phyloP scores from a whole-genome alignment of 2,329 filamentous ascomycete genomes.

The Thielaviopsis musarum region DNA sequence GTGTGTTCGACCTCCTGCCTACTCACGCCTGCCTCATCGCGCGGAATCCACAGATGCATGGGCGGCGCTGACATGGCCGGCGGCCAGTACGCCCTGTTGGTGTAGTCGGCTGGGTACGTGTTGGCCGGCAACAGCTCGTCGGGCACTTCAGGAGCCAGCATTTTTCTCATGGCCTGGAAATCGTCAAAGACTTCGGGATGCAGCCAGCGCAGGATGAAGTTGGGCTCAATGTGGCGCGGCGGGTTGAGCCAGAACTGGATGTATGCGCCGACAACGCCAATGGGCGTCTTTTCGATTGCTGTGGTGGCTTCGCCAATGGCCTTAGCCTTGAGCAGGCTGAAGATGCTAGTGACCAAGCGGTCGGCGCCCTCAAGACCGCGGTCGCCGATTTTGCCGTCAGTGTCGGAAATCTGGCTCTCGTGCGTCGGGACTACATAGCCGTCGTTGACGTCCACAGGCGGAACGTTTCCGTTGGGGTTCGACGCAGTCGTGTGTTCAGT shows the following conservation, averaged over 20 bases:
- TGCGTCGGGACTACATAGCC: constrained; percentile 15
- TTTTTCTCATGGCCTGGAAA: constrained; percentile 37
- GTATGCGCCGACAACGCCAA: constrained; percentile 17
- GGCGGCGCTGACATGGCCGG: constrained; percentile 45
- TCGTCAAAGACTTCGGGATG: constrained; percentile 63
- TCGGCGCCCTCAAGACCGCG: constrained; percentile 24
- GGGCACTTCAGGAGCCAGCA: constrained; percentile 14
- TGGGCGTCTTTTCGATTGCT: constrained; percentile 16
- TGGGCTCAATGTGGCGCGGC: constrained; percentile 20
- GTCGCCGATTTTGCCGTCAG: constrained; percentile 14
- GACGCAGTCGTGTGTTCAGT: neutral
- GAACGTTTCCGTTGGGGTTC: neutral
- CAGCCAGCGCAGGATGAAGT: constrained; percentile 49
- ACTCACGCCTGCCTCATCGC: constrained; percentile 51
- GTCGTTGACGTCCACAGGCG: constrained; percentile 11
- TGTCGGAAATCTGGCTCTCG: constrained; percentile 8
- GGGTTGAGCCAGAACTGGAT: constrained; percentile 18
- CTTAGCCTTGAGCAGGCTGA: constrained; percentile 22
- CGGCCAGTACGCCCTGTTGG: constrained; percentile 51
- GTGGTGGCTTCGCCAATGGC: constrained; percentile 20
- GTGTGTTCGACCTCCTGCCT: constrained; percentile 55
- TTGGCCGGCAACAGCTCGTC: constrained; percentile 14
- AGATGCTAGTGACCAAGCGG: constrained; percentile 19
- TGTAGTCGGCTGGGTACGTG: constrained; percentile 39
- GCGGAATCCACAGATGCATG: constrained; percentile 60